Percentiles rank a stretch among this genome's conserved stretches.
phyloP scores from a whole-genome alignment of 352 stramenopile species.

The Pythium aquatile region DNA sequence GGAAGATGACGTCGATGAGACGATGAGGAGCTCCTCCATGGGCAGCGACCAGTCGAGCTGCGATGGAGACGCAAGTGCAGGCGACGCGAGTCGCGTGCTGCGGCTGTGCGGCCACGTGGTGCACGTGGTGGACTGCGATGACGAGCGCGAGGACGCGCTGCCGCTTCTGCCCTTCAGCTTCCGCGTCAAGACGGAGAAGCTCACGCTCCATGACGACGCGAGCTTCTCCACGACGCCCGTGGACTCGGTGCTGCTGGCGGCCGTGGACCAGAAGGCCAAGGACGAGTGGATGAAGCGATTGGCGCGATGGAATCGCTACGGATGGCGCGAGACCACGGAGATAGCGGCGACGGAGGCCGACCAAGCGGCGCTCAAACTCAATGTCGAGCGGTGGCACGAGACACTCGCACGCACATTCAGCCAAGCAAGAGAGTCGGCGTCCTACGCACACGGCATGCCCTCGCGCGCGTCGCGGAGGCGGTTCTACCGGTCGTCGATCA shows the following conservation, averaged over 20 bases:
- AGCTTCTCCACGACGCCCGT: constrained; percentile 29
- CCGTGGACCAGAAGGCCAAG: constrained; percentile 41
- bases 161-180: constrained; percentile 51
- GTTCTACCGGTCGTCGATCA: constrained; percentile 43
- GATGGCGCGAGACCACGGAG: constrained; percentile 54
- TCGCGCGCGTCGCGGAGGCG: constrained; percentile 38
- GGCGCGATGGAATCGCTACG: constrained; percentile 64
- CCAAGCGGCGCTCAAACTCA: constrained; percentile 37
- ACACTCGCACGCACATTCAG: constrained; percentile 17
- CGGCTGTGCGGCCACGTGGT: constrained; percentile 63
- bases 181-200: constrained; percentile 49
- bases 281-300: constrained; percentile 68
- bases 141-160: constrained; percentile 37
- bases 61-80: background rate
- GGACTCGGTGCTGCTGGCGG: constrained; percentile 58
- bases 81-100: constrained; percentile 34
- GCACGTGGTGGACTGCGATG: constrained; percentile 48
- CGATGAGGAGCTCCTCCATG: constrained; percentile 1
- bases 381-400: constrained; percentile 34
- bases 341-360: constrained; percentile 43
- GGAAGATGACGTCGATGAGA: constrained; percentile 17
- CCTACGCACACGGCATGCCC: constrained; percentile 20
- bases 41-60: constrained; percentile 13
- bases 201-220: constrained; percentile 38
- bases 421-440: constrained; percentile 22